These are phyloP conservation scores for Cruciata laevipes DNA, from an alignment of 257 asterid species.

Conservation along the genomic window DNA sequence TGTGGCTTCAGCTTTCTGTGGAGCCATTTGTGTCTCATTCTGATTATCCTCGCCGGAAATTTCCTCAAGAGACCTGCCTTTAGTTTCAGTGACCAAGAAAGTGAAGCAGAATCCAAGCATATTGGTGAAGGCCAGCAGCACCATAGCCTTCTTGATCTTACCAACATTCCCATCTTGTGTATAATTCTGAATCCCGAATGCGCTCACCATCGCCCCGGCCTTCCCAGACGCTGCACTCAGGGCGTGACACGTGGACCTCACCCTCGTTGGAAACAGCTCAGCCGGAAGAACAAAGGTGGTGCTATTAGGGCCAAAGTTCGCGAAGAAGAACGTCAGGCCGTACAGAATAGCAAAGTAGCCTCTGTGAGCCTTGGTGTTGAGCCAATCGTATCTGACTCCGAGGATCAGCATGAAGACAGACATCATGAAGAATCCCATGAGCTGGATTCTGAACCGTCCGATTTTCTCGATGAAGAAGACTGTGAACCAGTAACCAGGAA, in stretches of 20 bases:
- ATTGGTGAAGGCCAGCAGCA: slow-evolving; percentile 24
- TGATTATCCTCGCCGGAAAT: slow-evolving; percentile 27
- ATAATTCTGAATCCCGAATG: slow-evolving; percentile 23
- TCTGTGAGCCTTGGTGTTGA: slow-evolving; percentile 11
- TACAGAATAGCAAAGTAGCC: slow-evolving; percentile 20
- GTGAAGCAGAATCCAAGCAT: slow-evolving; percentile 27
- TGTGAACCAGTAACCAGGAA: slow-evolving; percentile 28
- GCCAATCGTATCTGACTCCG: slow-evolving; percentile 18
- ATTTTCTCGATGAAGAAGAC: slow-evolving; percentile 26
- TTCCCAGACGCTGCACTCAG: slow-evolving; percentile 28
- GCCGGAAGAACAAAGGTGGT: slow-evolving; percentile 31
- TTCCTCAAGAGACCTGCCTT: slow-evolving; percentile 27
- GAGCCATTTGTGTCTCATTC: slow-evolving; percentile 11
- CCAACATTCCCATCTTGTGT: slow-evolving; percentile 15
- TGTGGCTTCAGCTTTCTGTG: neutral
- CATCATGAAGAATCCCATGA: slow-evolving; percentile 29
- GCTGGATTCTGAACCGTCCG: slow-evolving; percentile 25
- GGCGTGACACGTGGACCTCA: slow-evolving; percentile 28
- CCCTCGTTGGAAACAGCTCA: slow-evolving; percentile 27
- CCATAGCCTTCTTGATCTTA: slow-evolving; percentile 22
- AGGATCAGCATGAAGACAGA: slow-evolving; percentile 23
- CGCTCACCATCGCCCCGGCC: slow-evolving; percentile 28
- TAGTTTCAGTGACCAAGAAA: slow-evolving; percentile 27
- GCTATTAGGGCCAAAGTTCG: slow-evolving; percentile 27
- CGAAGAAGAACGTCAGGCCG: slow-evolving; percentile 28